Evolutionary conservation across 1,284 basidiomycete genomes (phyloP).

Genomic region (Sporisorium exsertum): DNA sequence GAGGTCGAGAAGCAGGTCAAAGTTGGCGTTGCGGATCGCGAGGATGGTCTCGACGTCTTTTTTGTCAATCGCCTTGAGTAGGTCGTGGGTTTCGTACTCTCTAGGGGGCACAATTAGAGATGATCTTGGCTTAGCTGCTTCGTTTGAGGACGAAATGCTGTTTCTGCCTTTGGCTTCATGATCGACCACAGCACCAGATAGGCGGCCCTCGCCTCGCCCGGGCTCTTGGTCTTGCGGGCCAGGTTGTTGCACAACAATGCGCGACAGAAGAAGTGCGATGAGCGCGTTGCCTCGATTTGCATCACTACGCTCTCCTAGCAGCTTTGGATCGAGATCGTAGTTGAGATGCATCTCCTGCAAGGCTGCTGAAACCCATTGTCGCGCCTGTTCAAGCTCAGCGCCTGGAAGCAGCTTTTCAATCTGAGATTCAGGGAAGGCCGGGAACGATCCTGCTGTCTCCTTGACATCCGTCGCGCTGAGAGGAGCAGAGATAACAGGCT

Average conservation of each 20-base stretch:
- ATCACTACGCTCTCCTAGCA: conserved; percentile 50
- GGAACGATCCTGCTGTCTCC: conserved; percentile 30
- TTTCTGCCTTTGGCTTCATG: neutral
- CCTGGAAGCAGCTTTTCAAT: conserved; percentile 41
- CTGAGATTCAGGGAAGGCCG: conserved; percentile 27
- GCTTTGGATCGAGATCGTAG: conserved; percentile 55
- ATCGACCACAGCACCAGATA: conserved; percentile 27
- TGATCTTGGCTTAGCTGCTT: conserved; percentile 7
- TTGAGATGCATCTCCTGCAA: conserved; percentile 61
- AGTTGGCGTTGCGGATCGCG: conserved; percentile 61
- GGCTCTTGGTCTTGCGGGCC: neutral
- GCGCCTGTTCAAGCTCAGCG: conserved; percentile 17
- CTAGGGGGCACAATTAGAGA: conserved; percentile 12
- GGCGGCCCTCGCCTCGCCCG: conserved; percentile 26
- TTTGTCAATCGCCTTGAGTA: conserved; percentile 66
- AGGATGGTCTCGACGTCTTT: conserved; percentile 64
- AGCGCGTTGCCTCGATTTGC: conserved; percentile 46
- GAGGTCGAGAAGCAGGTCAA: conserved; percentile 64
- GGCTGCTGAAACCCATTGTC: conserved; percentile 37
- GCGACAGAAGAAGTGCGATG: conserved; percentile 48
- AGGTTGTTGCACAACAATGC: conserved; percentile 11
- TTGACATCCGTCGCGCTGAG: conserved; percentile 23
- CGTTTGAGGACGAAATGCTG: neutral
- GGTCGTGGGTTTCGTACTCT: conserved; percentile 61
- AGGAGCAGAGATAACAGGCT: conserved; percentile 12